Evolutionary conservation across 306 rosid species (phyloP).

Genomic region (Cajanus cajan): DNA sequence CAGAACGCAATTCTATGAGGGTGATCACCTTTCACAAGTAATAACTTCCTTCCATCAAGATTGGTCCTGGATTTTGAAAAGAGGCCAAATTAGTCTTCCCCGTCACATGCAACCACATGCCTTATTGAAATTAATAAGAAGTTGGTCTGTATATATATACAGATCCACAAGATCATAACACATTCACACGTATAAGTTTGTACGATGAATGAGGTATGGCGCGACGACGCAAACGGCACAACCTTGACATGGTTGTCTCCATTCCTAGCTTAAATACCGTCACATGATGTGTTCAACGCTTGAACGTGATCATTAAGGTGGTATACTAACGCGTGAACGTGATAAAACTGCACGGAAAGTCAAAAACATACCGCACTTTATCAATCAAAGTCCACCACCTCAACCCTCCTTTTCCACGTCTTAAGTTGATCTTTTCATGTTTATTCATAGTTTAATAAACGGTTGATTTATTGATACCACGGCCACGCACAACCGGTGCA

Average conservation of each 20-base stretch:
- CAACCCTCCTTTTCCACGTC: not conserved
- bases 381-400: conserved; percentile 41
- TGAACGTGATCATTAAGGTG: conserved; percentile 19
- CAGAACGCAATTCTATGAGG: not conserved
- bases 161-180: not conserved
- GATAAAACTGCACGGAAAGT: conserved; percentile 34
- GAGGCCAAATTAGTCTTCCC: conserved; percentile 24
- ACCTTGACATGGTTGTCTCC: conserved; percentile 30
- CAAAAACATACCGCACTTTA: conserved; percentile 33
- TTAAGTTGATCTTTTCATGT: conserved; percentile 33
- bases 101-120: conserved; percentile 59
- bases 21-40: not conserved
- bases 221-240: conserved; percentile 16
- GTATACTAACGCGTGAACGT: conserved; percentile 31
- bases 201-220: conserved; percentile 72
- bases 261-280: conserved; percentile 19
- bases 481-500: not conserved
- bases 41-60: not conserved
- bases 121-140: not conserved
- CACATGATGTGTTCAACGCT: conserved; percentile 44
- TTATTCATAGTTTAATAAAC: not conserved
- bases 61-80: not conserved
- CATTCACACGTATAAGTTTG: conserved; percentile 30
- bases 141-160: not conserved
- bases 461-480: not conserved